Conservation (phyloP, 192 early-diverging fungal species). For the Linnemannia hyalina region DNA sequence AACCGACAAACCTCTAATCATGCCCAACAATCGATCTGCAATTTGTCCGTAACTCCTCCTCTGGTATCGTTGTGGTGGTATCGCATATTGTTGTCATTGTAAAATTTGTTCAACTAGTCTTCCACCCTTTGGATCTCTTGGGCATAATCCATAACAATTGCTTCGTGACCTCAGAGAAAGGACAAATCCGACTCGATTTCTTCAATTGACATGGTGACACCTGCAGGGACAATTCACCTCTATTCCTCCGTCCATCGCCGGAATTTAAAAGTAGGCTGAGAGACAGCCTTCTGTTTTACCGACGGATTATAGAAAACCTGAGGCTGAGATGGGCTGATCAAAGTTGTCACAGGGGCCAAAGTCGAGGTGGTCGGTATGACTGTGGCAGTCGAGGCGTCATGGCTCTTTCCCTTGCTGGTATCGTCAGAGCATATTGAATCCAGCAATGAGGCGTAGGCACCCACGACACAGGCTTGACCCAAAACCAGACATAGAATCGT, state of each 20-base stretch:
- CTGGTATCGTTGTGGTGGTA: background rate
- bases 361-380: too few relatives aligned
- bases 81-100: conserved; percentile 12
- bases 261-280: conserved; percentile 5
- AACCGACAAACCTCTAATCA: background rate
- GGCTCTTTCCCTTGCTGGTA: background rate
- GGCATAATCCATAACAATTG: background rate
- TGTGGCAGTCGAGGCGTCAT: background rate
- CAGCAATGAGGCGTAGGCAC: background rate
- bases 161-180: background rate
- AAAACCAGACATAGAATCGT: conserved; percentile 1
- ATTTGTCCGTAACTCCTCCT: conserved; percentile 8
- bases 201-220: background rate
- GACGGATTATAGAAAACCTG: background rate
- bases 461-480: conserved; percentile 17
- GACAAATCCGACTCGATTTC: conserved; percentile 1
- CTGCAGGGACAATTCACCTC: background rate
- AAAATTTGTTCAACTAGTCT: background rate
- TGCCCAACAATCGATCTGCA: background rate
- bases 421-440: background rate
- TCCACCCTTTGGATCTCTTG: background rate
- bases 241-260: background rate
- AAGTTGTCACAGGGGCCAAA: too few relatives aligned
- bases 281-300: conserved; percentile 16
- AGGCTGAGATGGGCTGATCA: background rate